Evolutionary conservation across 768 basidiomycete species (phyloP), one percentile per base, ranked within the genome.

Genomic region (Rubroboletus satanas): DNA sequence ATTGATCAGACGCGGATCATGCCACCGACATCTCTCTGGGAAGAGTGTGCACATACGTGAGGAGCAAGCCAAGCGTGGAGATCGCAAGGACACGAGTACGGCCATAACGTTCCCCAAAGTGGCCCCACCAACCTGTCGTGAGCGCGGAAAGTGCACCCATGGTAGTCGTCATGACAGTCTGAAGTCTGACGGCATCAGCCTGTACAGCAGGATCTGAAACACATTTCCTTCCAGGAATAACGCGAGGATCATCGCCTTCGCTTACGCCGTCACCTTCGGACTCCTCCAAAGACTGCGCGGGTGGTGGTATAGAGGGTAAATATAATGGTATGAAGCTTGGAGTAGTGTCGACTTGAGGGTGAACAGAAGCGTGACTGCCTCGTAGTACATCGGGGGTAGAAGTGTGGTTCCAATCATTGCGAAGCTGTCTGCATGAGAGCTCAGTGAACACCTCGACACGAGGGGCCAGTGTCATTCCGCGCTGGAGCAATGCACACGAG

Each of bases 91-190:
- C 81, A 26, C 79, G 80, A 45, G 86, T 93, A 35, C 93, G 79
- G 10, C 93, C 93, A 58, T 84, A 73, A 9, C 77, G 71, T 67
- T 95, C 93, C 10, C 89, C 86, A 39, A 85, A 81, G 46, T 83
- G 80, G 49, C 90, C 90, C 93, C 93, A 97, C 74, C 86, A 89
- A 0, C 88, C 90, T 0, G 91, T 91, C 5, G 88, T 90, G 45
- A 91, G 73, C 1, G 90, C 90, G 49, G 89, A 88, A 38, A 97
- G 76, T 7, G 82, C 66, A 49, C 90, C 92, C 84, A 89, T 88
- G 9, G 79, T 79, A 11, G 88, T 84, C 2, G 85, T 85, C 70
- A 95, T 83, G 47, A 83, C 80, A 7, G 85, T 85, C 71, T 90
- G 89, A n/a, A 90, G 79, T 52, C 76, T 78, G 23, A 86, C 88